Percentiles rank a stretch among this genome's conserved stretches.
Evolutionary conservation across 306 rosid species (phyloP).

Genomic region (Phaseolus lunatus): DNA sequence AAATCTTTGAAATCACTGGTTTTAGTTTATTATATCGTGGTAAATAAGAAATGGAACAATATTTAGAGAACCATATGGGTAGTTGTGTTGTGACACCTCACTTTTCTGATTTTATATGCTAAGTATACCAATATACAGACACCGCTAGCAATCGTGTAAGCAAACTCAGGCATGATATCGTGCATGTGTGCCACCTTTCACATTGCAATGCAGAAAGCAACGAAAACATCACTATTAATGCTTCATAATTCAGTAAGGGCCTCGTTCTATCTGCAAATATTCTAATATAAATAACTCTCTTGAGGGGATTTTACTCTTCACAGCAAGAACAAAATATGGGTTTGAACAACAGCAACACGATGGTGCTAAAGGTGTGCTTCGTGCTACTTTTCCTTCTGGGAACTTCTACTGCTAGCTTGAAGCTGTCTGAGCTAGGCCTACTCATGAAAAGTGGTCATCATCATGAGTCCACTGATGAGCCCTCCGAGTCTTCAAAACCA

Average conservation of each 20-base stretch:
- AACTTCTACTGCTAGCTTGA: background rate
- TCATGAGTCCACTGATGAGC: background rate
- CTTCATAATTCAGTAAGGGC: too few relatives aligned
- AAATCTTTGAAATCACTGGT: too few relatives aligned
- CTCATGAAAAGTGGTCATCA: background rate
- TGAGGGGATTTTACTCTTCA: background rate
- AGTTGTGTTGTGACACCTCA: too few relatives aligned
- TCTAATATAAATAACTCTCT: background rate
- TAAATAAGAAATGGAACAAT: too few relatives aligned
- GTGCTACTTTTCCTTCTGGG: slow-evolving; percentile 9
- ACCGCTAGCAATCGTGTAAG: background rate
- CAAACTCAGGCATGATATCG: background rate
- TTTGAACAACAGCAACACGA: background rate
- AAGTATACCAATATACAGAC: too few relatives aligned
- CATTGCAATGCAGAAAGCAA: background rate
- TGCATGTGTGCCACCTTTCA: background rate
- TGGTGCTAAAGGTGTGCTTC: background rate
- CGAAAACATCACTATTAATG: background rate
- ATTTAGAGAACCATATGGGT: too few relatives aligned
- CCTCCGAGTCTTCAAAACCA: background rate
- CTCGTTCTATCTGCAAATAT: background rate
- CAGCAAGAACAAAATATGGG: background rate
- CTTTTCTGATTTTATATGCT: too few relatives aligned
- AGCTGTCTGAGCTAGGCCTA: background rate
- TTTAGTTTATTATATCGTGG: too few relatives aligned